Conservation (phyloP, 1,284 basidiomycete species). For the Ustilago loliicola region DNA sequence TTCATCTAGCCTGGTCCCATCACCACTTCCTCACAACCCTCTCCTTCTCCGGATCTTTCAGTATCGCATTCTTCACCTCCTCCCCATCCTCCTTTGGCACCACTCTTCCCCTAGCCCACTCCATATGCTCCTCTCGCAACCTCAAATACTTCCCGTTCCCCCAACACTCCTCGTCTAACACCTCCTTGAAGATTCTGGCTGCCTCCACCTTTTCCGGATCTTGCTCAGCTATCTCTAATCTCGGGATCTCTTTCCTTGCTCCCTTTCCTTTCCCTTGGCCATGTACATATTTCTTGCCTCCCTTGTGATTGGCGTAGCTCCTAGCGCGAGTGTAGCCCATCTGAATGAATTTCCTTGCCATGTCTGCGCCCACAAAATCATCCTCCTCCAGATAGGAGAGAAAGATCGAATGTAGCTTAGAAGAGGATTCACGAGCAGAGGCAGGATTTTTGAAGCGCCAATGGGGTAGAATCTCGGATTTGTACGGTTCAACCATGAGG, state of each 20-base stretch:
- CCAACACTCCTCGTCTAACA: conserved; percentile 37
- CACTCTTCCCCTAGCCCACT: conserved; percentile 15
- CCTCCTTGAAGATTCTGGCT: conserved; percentile 35
- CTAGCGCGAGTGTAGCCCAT: conserved; percentile 53
- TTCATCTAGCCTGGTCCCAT: background rate
- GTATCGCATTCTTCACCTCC: conserved; percentile 22
- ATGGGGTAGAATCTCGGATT: conserved; percentile 43
- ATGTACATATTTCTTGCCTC: conserved; percentile 45
- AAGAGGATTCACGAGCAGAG: conserved; percentile 20
- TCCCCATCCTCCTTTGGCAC: conserved; percentile 7
- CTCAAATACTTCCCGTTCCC: conserved; percentile 24
- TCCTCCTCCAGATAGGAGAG: conserved; percentile 26
- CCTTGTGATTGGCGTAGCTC: conserved; percentile 50
- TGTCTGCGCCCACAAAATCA: conserved; percentile 49
- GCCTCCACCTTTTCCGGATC: conserved; percentile 48
- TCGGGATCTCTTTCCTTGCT: conserved; percentile 18
- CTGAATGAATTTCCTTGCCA: conserved; percentile 46
- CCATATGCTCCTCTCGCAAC: conserved; percentile 30
- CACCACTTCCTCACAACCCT: conserved; percentile 21
- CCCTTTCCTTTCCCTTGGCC: background rate
- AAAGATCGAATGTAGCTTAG: conserved; percentile 33
- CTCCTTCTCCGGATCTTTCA: conserved; percentile 13
- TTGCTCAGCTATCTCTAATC: conserved; percentile 25
- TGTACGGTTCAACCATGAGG: conserved; percentile 51
- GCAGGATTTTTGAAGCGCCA: conserved; percentile 46